A percentile compares a stretch with the other conserved stretches of the same genome.
These are phyloP conservation scores for Claviceps sp. DNA, from an alignment of 2,329 filamentous ascomycete species.

Conservation along the genomic window DNA sequence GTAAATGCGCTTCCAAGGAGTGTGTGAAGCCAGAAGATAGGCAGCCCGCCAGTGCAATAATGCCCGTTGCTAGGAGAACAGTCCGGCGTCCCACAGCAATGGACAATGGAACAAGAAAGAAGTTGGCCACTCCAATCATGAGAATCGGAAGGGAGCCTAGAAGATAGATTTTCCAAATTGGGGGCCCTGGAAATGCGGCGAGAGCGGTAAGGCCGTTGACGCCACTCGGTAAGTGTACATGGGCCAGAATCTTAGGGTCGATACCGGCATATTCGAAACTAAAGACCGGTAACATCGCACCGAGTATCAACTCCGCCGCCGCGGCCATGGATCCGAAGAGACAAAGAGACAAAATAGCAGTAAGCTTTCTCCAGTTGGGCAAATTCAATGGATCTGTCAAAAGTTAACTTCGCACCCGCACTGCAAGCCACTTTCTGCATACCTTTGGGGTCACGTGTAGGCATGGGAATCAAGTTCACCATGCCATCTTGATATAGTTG, in stretches of 20 bases:
- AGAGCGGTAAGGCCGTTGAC: slow-evolving; percentile 1
- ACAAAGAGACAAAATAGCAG: neutral
- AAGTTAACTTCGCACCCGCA: neutral
- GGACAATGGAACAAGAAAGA: slow-evolving; percentile 2
- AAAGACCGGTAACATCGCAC: slow-evolving; percentile 1
- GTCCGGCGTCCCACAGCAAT: slow-evolving; percentile 1
- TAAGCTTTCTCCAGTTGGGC: neutral
- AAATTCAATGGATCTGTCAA: neutral
- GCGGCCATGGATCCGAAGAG: slow-evolving; percentile 3
- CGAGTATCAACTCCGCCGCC: slow-evolving; percentile 1
- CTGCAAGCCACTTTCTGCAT: neutral
- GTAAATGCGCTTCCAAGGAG: neutral
- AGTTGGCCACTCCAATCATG: slow-evolving; percentile 1
- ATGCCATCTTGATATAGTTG: neutral
- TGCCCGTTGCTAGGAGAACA: neutral
- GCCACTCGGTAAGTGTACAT: neutral
- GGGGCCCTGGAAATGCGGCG: neutral
- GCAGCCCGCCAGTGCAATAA: slow-evolving; percentile 1
- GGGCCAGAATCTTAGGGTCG: neutral
- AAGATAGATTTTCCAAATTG: slow-evolving; percentile 2
- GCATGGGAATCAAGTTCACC: slow-evolving; percentile 3
- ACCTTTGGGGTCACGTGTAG: slow-evolving; percentile 1
- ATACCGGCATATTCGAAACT: slow-evolving; percentile 2
- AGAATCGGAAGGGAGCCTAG: slow-evolving; percentile 1
- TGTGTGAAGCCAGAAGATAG: neutral